Base-by-base conservation (phyloP, 2,329 filamentous ascomycete genomes). In the Colletotrichum viniferum region DNA sequence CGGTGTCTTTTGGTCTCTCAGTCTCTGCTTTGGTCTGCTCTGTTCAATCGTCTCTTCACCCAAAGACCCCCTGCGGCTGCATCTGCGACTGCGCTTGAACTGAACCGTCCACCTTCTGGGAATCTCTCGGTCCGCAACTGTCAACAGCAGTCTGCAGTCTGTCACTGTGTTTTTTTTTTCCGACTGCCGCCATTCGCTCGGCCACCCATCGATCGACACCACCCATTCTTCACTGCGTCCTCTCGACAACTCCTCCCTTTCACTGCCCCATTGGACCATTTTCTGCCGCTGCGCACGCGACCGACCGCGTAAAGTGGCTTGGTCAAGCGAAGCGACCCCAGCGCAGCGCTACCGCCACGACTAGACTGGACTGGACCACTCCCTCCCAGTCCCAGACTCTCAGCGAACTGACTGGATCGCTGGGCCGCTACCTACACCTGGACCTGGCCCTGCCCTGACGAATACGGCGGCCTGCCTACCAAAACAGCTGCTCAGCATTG, bases 231-330 rank as follows among this genome's bases (percentile, higher is more conserved):
- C n/a, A 26, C 32, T 34, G 9, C 58, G 48, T 18, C 38, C 60
- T 69, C n/a, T 32, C 36, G 36, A n/a, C 62, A 16, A 48, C 62
- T 64, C 67, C 56, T 69, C 58, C 67, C 67, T 67, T 62, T 69
- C 73, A 52, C 16, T 12, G 21, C 34, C 36, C 48, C 58, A 75
- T 75, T 75, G 63, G 64, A 24, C 69, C 43, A 38, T 69, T 68
- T 34, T 65, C 63, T 38, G 38, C 48, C 34, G 34, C 63, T 73
- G 73, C 73, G 73, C 73, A 73, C 73, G 73, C 73, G 73, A 76
- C 73, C 73, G 56, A 75, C 69, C 69, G 69, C 73, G 73, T 76
- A 69, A 76, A 76, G 73, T 76, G 73, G 73, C 73, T 73, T 73
- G 48, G 73, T 58, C 73, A 63, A 76, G 69, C 70, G 64, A 69